A percentile compares a stretch with the other conserved stretches of the same genome.
These are phyloP conservation scores for Amesomyces nigricolor DNA, from an alignment of 2,329 filamentous ascomycete species.

Conservation along the genomic window DNA sequence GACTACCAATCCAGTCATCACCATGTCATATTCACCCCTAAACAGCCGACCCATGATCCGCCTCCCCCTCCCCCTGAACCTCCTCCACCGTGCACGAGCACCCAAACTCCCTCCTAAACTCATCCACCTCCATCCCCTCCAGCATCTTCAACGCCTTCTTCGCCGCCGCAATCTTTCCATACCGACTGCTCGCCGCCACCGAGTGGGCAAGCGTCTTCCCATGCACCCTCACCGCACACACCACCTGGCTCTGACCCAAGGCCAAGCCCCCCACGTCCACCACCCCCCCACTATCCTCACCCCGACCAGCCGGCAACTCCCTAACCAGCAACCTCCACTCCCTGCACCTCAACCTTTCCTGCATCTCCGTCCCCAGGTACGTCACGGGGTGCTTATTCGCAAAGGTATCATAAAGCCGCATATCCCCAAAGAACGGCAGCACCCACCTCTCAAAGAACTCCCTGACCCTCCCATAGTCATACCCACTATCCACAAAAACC, in stretches of 20 bases:
- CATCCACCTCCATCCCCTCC: conserved; percentile 40
- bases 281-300: conserved; percentile 19
- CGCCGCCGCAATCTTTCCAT: conserved; percentile 66
- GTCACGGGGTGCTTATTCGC: conserved; percentile 83
- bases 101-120: conserved; percentile 54
- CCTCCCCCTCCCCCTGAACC: conserved; percentile 13
- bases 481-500: conserved; percentile 82
- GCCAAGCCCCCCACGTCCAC: not conserved
- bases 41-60: conserved; percentile 17
- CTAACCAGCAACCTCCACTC: conserved; percentile 49
- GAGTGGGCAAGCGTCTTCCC: conserved; percentile 58
- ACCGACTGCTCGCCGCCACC: conserved; percentile 57
- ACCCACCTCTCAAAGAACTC: conserved; percentile 73
- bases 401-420: conserved; percentile 80
- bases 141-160: conserved; percentile 50
- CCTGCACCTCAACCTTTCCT: conserved; percentile 59
- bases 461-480: conserved; percentile 68
- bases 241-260: conserved; percentile 43
- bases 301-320: conserved; percentile 38
- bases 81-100: conserved; percentile 53
- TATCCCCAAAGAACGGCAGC: conserved; percentile 74
- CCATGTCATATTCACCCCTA: not conserved
- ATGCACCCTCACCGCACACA: conserved; percentile 74
- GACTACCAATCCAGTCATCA: too few species aligned
- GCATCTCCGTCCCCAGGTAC: conserved; percentile 59